These are phyloP conservation scores for Capsicum baccatum DNA, from an alignment of 257 asterid species.

Conservation along the genomic window DNA sequence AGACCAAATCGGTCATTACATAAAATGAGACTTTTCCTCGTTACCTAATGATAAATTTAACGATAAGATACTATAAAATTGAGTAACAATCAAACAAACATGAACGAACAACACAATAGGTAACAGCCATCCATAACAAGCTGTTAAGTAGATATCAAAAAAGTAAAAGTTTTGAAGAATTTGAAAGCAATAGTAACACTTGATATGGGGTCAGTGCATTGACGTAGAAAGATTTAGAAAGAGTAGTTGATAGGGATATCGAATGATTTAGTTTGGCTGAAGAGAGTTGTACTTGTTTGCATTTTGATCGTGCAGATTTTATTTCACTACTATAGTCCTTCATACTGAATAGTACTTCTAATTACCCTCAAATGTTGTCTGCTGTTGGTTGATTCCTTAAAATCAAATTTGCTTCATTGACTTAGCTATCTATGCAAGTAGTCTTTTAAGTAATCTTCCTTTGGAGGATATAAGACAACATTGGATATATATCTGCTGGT, in stretches of 20 bases:
- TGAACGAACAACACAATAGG: too few relatives aligned
- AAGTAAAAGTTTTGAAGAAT: neutral
- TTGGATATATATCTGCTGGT: slow-evolving; percentile 15
- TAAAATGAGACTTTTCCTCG: too few relatives aligned
- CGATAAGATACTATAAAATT: too few relatives aligned
- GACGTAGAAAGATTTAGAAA: neutral
- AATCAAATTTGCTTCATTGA: neutral
- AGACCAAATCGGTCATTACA: too few relatives aligned
- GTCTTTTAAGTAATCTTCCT: neutral
- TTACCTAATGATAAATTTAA: too few relatives aligned
- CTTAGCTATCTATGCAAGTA: neutral
- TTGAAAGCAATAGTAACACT: neutral
- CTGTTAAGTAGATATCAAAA: neutral
- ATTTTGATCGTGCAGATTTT: neutral
- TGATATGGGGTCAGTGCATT: neutral
- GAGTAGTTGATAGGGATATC: neutral
- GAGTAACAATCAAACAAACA: too few relatives aligned
- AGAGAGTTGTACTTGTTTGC: neutral
- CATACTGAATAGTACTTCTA: neutral
- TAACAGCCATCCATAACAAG: too few relatives aligned
- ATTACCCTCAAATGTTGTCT: neutral
- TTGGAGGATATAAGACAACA: neutral
- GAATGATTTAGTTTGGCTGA: neutral
- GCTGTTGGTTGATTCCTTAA: neutral
- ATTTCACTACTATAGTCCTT: neutral